phyloP scores from a whole-genome alignment of 2,329 filamentous ascomycete species.

The Apiospora kogelbergensis region DNA sequence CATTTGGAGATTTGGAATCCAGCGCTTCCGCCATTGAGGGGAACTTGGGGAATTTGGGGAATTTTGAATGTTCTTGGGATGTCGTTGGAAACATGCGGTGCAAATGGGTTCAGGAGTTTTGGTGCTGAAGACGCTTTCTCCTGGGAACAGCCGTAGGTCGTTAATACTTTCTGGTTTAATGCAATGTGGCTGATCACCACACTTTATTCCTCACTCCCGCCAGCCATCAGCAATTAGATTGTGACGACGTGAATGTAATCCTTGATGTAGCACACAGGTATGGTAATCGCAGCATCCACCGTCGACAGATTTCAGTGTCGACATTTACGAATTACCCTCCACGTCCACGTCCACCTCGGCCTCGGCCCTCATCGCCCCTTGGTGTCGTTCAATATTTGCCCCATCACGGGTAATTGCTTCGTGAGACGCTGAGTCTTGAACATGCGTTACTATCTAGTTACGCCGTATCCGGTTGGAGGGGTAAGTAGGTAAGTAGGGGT shows the following conservation, averaged over 20 bases:
- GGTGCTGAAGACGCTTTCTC: constrained; percentile 2
- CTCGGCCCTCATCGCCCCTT: neutral
- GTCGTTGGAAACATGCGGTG: neutral
- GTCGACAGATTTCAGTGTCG: too few relatives aligned
- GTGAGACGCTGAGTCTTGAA: too few relatives aligned
- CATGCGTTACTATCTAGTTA: neutral
- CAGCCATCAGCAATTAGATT: neutral
- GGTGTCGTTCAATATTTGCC: neutral
- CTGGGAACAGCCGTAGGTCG: neutral
- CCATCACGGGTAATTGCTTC: neutral
- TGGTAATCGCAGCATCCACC: too few relatives aligned
- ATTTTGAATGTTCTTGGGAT: neutral
- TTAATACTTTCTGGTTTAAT: neutral
- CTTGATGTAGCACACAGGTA: too few relatives aligned
- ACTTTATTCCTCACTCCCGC: neutral
- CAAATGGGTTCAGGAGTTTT: neutral
- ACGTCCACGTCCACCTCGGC: too few relatives aligned
- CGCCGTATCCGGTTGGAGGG: neutral
- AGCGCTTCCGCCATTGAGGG: neutral
- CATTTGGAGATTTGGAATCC: neutral
- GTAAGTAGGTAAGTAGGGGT: neutral
- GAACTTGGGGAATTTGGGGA: neutral
- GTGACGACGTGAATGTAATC: neutral
- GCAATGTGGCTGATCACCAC: neutral
- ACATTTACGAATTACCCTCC: too few relatives aligned